These are phyloP conservation scores for Orbilia ellipsospora DNA, from an alignment of 2,329 filamentous ascomycete species.

Conservation along the genomic window DNA sequence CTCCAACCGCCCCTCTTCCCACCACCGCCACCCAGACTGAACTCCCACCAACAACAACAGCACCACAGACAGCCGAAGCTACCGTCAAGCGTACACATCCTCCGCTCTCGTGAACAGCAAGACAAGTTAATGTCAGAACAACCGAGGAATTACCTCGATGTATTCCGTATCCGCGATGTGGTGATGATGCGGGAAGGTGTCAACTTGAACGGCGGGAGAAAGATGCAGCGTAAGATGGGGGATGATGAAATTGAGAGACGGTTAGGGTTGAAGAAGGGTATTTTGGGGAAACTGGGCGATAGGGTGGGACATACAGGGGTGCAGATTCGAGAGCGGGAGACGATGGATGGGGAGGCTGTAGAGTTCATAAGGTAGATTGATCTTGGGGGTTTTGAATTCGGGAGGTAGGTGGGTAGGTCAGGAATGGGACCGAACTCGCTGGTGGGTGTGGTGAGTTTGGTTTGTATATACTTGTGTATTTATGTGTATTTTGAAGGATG, in stretches of 20 bases:
- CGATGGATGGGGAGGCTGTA: conserved; percentile 9
- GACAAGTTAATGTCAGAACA: conserved; percentile 3
- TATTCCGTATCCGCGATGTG: conserved; percentile 52
- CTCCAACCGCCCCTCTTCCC: conserved; percentile 7
- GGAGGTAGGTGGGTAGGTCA: too few relatives aligned
- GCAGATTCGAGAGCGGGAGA: conserved; percentile 38
- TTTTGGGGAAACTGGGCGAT: conserved; percentile 31
- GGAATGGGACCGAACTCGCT: too few relatives aligned
- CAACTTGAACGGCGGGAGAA: conserved; percentile 29
- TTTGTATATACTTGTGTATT: too few relatives aligned
- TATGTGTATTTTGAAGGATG: too few relatives aligned
- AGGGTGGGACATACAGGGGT: conserved; percentile 41
- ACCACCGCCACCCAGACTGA: not conserved
- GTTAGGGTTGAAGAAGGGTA: conserved; percentile 42
- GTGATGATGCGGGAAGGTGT: conserved; percentile 49
- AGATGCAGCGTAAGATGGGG: conserved; percentile 22
- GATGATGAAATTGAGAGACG: conserved; percentile 53
- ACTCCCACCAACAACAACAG: not conserved
- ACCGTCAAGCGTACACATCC: conserved; percentile 37
- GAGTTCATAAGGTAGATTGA: conserved; percentile 22
- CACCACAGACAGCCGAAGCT: conserved; percentile 4
- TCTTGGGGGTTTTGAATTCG: too few relatives aligned
- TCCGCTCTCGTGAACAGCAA: conserved; percentile 38
- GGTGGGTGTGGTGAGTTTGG: too few relatives aligned
- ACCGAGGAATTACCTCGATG: conserved; percentile 46